Percentiles rank a stretch among this genome's conserved stretches.
phyloP scores from a whole-genome alignment of 345 rosid species.

The Populus davidiana region DNA sequence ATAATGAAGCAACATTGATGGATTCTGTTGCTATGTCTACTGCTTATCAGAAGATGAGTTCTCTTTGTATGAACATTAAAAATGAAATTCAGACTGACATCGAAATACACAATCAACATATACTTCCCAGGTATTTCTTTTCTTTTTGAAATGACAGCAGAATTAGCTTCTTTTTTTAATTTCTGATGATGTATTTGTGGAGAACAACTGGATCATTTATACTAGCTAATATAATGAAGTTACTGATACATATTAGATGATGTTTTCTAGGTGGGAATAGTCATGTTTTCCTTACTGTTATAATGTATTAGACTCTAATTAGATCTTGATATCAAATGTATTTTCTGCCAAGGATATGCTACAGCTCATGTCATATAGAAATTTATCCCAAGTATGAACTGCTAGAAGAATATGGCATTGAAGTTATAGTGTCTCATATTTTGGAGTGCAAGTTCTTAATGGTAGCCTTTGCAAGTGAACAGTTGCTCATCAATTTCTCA shows the following conservation, averaged over 20 bases:
- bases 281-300: too few relatives aligned
- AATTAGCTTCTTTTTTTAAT: too few relatives aligned
- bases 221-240: neutral
- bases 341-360: neutral
- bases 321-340: neutral
- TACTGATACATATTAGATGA: neutral
- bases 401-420: too few relatives aligned
- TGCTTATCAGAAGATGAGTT: slow-evolving; percentile 89
- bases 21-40: slow-evolving; percentile 66
- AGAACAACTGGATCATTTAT: neutral
- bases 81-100: slow-evolving; percentile 84
- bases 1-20: slow-evolving; percentile 51
- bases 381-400: too few relatives aligned
- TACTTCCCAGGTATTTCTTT: slow-evolving; percentile 72
- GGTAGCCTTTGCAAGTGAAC: neutral
- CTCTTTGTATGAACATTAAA: slow-evolving; percentile 67
- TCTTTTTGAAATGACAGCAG: too few relatives aligned
- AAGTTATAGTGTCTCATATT: too few relatives aligned
- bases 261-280: neutral
- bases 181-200: neutral
- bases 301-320: neutral
- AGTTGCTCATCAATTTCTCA: neutral
- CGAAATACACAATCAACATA: slow-evolving; percentile 84
- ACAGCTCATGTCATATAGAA: too few relatives aligned
- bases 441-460: too few relatives aligned